phyloP scores from a whole-genome alignment of 2,329 filamentous ascomycete species.

The Trichoderma atrobrunneum region DNA sequence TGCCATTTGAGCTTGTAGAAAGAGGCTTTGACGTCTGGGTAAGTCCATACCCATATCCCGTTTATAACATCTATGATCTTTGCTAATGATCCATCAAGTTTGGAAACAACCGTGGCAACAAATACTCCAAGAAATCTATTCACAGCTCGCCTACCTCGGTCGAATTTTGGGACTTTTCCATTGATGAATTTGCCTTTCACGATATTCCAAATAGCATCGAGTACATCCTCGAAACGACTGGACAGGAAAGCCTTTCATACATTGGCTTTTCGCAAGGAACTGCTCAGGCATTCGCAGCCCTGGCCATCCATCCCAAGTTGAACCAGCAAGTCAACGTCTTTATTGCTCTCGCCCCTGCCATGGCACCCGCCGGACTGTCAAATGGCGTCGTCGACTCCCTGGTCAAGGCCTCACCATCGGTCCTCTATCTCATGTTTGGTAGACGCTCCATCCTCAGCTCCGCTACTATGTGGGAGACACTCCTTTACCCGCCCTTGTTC shows the following conservation, averaged over 20 bases:
- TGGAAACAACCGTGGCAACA: constrained; percentile 97
- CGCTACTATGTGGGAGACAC: constrained; percentile 94
- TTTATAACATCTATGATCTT: not conserved
- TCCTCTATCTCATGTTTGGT: constrained; percentile 90
- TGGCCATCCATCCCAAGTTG: constrained; percentile 87
- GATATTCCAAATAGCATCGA: constrained; percentile 94
- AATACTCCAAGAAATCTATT: constrained; percentile 95
- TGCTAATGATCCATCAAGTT: constrained; percentile 50
- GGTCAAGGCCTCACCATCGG: constrained; percentile 87
- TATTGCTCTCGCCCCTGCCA: constrained; percentile 90
- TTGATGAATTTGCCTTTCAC: constrained; percentile 96
- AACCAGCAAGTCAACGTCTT: constrained; percentile 95
- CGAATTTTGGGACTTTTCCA: constrained; percentile 95
- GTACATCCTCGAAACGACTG: constrained; percentile 83
- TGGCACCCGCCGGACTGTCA: constrained; percentile 88
- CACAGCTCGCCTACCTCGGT: constrained; percentile 69
- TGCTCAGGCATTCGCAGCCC: constrained; percentile 89
- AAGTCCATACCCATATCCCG: constrained; percentile 32
- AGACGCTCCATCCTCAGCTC: constrained; percentile 87
- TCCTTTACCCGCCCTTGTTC: constrained; percentile 93
- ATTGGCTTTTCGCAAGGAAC: constrained; percentile 97
- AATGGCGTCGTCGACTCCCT: constrained; percentile 91
- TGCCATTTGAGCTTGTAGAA: constrained; percentile 87
- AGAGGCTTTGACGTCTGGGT: constrained; percentile 95
- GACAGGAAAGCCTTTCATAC: constrained; percentile 83